Evolutionary conservation across 768 basidiomycete species (phyloP).

Genomic region (Obba rivulosa): DNA sequence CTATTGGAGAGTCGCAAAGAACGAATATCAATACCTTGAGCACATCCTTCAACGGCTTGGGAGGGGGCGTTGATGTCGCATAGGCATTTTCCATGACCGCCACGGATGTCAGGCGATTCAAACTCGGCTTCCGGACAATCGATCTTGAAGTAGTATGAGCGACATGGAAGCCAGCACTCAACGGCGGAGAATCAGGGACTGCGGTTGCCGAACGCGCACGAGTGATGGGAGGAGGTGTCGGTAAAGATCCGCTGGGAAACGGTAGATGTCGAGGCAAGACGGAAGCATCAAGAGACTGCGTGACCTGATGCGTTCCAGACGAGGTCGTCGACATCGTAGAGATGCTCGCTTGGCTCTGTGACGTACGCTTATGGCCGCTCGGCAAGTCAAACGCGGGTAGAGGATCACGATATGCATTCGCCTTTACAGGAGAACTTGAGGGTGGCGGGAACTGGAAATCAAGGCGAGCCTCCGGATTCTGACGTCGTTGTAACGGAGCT

Average conservation of each 20-base stretch:
- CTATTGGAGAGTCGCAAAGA: conserved; percentile 1
- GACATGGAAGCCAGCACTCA: conserved; percentile 10
- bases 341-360: conserved; percentile 28
- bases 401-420: conserved; percentile 4
- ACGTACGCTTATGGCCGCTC: conserved; percentile 18
- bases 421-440: conserved; percentile 5
- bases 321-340: conserved; percentile 24
- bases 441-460: conserved; percentile 34
- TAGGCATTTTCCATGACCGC: conserved; percentile 46
- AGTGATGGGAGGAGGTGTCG: conserved; percentile 21
- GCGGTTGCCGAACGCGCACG: conserved; percentile 32
- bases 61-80: conserved; percentile 30
- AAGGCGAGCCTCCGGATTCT: conserved; percentile 19
- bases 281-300: conserved; percentile 49
- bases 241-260: conserved; percentile 26
- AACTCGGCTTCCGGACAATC: conserved; percentile 31
- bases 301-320: conserved; percentile 45
- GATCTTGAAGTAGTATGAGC: conserved; percentile 8
- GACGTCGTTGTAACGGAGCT: conserved; percentile 12
- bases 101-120: conserved; percentile 47
- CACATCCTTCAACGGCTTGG: conserved; percentile 60
- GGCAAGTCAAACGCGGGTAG: conserved; percentile 12
- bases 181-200: conserved; percentile 10
- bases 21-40: conserved; percentile 54
- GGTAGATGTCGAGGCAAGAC: conserved; percentile 18